These are phyloP conservation scores for Trichoderma sp. DNA, from an alignment of 2,329 filamentous ascomycete genomes.

Conservation along the genomic window DNA sequence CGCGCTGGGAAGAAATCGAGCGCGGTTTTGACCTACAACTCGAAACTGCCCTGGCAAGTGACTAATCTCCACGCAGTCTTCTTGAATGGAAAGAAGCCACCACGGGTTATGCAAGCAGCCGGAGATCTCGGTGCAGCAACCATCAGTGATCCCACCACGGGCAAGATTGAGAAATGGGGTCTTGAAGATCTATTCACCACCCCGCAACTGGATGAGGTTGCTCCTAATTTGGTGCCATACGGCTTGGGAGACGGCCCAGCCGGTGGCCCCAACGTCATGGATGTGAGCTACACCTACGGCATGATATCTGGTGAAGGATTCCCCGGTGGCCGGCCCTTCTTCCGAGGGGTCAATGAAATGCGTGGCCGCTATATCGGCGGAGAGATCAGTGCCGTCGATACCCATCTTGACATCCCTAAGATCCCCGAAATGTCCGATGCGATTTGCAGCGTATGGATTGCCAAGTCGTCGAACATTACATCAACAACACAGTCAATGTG, in stretches of 20 bases:
- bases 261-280: constrained; percentile 81
- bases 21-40: constrained; percentile 81
- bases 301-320: constrained; percentile 83
- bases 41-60: constrained; percentile 74
- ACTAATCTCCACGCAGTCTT: constrained; percentile 80
- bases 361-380: constrained; percentile 71
- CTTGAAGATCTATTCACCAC: constrained; percentile 72
- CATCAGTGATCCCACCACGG: constrained; percentile 73
- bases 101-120: constrained; percentile 79
- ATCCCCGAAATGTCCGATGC: constrained; percentile 68
- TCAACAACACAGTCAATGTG: constrained; percentile 72
- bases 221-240: constrained; percentile 70
- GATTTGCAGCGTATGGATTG: constrained; percentile 82
- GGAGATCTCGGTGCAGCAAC: constrained; percentile 76
- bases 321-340: constrained; percentile 78
- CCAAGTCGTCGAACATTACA: constrained; percentile 73
- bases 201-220: constrained; percentile 74
- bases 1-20: constrained; percentile 62
- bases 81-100: constrained; percentile 66
- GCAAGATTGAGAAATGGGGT: constrained; percentile 79
- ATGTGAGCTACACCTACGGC: constrained; percentile 82
- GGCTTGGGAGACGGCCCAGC: constrained; percentile 77
- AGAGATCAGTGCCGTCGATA: constrained; percentile 59
- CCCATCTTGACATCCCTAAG: constrained; percentile 71
- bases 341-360: constrained; percentile 70